Base-by-base conservation (phyloP, 2,329 filamentous ascomycete species). In the Diplodia seriata region DNA sequence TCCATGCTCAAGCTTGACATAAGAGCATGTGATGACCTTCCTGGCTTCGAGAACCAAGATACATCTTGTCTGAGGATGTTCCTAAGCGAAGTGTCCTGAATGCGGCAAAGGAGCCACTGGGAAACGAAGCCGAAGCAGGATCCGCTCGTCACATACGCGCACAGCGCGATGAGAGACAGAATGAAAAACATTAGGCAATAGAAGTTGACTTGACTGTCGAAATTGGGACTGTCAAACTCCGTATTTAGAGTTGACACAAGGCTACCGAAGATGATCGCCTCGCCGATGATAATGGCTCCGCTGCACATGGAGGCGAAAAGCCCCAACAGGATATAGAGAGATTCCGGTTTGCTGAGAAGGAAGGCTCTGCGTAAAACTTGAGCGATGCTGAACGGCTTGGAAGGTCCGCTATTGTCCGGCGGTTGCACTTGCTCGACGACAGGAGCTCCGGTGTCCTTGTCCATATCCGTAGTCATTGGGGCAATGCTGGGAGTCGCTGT, bases 41-140 rank as follows among this genome's bases (percentile, higher is more conserved):
- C 79, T 6, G 78, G 76, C 51, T 76, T 74, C 8, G 81, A 78
- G 65, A 84, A 84, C 82, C 83, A 85, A 11, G 78, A 70, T 74
- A 88, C 85, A 69, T 87, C 84, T 72, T 88, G 86, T 23, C 82
- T 80, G 6, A 89, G 78, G 1, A 86, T 83, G 59, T 83, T 85
- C 56, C 81, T 78, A 67, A 89, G 78, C 2, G 83, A 81, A 5
- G 78, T 71, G 40, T 81, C 78, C 51, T 83, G 79, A 14, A 84
- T 78, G 14, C 81, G 78, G 18, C 79, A 74, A 7, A 82, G 78
- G 26, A 84, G 74, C 40, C 81, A 79, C 31, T 83, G 80, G 1
- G 83, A 83, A 1, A 83, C 81, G 11, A 83, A 71, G 3, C 83
- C 83, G 69, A 85, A 85, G 8, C 79, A 78, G n/a, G 77, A 80